These are phyloP conservation scores for Orbilia javanica DNA, from an alignment of 2,329 filamentous ascomycete species.

Conservation along the genomic window DNA sequence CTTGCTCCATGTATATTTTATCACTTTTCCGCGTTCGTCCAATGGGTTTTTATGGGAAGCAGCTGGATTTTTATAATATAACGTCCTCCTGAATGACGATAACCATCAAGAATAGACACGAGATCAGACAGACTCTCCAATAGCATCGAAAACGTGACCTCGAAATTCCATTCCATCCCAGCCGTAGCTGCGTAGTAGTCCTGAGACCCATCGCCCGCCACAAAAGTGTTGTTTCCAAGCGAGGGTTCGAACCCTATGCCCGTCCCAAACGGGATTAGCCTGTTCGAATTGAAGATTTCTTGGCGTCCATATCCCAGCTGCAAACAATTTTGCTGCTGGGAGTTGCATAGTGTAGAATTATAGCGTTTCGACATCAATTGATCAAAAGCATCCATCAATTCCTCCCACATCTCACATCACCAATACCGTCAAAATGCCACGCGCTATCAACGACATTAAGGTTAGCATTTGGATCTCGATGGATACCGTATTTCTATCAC, in stretches of 20 bases:
- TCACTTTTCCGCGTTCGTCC: conserved; percentile 49
- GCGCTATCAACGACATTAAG: conserved; percentile 58
- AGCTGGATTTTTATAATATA: conserved; percentile 58
- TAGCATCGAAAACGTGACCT: background rate
- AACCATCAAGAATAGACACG: conserved; percentile 23
- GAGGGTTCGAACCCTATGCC: conserved; percentile 46
- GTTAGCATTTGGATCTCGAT: conserved; percentile 17
- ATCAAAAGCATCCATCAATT: conserved; percentile 25
- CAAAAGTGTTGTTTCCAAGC: conserved; percentile 36
- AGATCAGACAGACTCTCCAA: conserved; percentile 14
- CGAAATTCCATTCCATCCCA: background rate
- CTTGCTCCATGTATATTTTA: conserved; percentile 57
- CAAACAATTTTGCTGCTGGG: conserved; percentile 55
- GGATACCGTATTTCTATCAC: background rate
- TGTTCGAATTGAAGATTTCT: conserved; percentile 37
- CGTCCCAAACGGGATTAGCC: conserved; percentile 32
- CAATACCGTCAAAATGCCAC: conserved; percentile 56
- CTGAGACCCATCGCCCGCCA: background rate
- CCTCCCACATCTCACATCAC: conserved; percentile 24
- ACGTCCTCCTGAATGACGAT: conserved; percentile 53
- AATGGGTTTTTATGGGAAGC: conserved; percentile 58
- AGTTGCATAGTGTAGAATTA: background rate
- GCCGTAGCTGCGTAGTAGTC: too few species aligned
- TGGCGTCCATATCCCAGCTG: conserved; percentile 45
- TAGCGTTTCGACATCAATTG: conserved; percentile 8